Percentiles rank a stretch among this genome's conserved stretches.
Conservation (phyloP, 1,284 basidiomycete genomes). For the Thelephora terrestris region DNA sequence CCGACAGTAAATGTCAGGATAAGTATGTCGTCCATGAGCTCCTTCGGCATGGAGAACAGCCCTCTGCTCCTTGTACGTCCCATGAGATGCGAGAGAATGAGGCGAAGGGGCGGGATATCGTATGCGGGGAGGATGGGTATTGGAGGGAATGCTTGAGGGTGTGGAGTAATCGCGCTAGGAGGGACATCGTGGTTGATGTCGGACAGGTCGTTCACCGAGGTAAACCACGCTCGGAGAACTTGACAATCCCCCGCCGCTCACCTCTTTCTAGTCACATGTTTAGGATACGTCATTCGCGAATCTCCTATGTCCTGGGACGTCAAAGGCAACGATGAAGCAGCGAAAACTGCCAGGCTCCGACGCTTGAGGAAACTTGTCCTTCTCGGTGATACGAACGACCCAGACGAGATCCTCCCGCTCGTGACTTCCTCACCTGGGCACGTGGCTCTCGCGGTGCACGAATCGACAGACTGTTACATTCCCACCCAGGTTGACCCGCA, state of each 20-base stretch:
- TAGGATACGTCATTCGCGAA: conserved; percentile 78
- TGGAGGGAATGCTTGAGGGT: conserved; percentile 34
- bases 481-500: conserved; percentile 40
- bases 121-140: conserved; percentile 52
- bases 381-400: conserved; percentile 59
- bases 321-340: conserved; percentile 17
- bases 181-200: conserved; percentile 56
- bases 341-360: conserved; percentile 26
- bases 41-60: conserved; percentile 42
- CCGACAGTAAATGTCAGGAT: conserved; percentile 52
- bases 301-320: conserved; percentile 26
- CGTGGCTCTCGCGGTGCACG: conserved; percentile 56
- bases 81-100: conserved; percentile 59
- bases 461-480: conserved; percentile 78
- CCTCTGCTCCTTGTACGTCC: conserved; percentile 31
- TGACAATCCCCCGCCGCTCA: conserved; percentile 4
- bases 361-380: conserved; percentile 36
- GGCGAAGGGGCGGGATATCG: conserved; percentile 53
- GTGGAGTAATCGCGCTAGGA: conserved; percentile 6
- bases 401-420: conserved; percentile 45
- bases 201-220: conserved; percentile 79
- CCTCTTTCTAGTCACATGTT: conserved; percentile 52
- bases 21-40: conserved; percentile 80
- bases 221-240: conserved; percentile 22
- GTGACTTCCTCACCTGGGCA: conserved; percentile 29